These are phyloP conservation scores for Penicillium sp. DNA, from an alignment of 2,329 filamentous ascomycete genomes.

Conservation along the genomic window DNA sequence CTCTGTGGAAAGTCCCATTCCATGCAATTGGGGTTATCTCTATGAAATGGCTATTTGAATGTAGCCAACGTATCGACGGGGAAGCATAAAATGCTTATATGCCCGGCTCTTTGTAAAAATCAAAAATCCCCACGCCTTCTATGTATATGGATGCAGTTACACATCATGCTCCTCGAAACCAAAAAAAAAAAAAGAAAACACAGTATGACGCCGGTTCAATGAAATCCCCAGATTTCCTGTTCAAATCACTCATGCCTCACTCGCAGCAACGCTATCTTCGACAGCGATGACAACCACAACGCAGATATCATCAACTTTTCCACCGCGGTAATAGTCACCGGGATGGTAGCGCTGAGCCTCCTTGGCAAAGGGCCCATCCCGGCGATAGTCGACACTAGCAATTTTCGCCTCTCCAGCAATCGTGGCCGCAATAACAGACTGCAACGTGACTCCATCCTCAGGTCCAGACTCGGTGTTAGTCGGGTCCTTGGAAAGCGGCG, in stretches of 20 bases:
- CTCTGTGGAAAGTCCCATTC: not conserved
- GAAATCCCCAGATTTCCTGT: not conserved
- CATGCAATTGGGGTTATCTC: not conserved
- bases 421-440: slow-evolving; percentile 74
- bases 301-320: slow-evolving; percentile 95
- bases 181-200: not conserved
- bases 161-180: slow-evolving; percentile 3
- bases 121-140: slow-evolving; percentile 3
- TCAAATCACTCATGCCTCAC: not conserved
- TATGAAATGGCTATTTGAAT: not conserved
- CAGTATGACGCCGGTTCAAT: not conserved
- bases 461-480: slow-evolving; percentile 14
- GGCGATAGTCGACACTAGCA: slow-evolving; percentile 75
- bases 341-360: slow-evolving; percentile 89
- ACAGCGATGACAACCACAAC: slow-evolving; percentile 77
- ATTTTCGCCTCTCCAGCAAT: slow-evolving; percentile 80
- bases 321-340: slow-evolving; percentile 81
- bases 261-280: slow-evolving; percentile 48
- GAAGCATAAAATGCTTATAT: not conserved
- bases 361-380: slow-evolving; percentile 91
- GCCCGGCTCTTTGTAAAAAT: not conserved
- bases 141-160: slow-evolving; percentile 9
- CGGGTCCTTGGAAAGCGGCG: slow-evolving; percentile 8
- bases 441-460: slow-evolving; percentile 57
- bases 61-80: not conserved